Conservation (phyloP, 768 basidiomycete species). For the Agrocybe pediades region DNA sequence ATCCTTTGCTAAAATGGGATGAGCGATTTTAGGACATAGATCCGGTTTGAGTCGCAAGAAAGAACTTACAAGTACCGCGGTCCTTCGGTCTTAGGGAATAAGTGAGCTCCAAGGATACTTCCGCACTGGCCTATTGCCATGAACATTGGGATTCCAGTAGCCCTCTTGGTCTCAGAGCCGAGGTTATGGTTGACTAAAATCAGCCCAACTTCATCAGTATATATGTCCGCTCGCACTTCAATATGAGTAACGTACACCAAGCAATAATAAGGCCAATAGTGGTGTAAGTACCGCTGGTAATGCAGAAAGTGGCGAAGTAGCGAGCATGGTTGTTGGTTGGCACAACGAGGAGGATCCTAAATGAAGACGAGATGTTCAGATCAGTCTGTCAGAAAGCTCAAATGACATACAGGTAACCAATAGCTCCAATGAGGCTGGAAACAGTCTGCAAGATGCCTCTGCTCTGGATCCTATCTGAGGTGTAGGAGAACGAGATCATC, state of each 20-base stretch:
- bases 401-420: slow-evolving; percentile 62
- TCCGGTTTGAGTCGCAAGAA: background rate
- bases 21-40: background rate
- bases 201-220: background rate
- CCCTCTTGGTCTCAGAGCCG: slow-evolving; percentile 77
- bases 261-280: slow-evolving; percentile 74
- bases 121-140: slow-evolving; percentile 83
- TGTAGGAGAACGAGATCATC: slow-evolving; percentile 57
- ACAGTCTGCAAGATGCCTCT: slow-evolving; percentile 52
- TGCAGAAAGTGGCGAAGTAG: slow-evolving; percentile 80
- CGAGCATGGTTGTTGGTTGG: slow-evolving; percentile 57
- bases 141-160: slow-evolving; percentile 75
- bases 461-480: slow-evolving; percentile 67
- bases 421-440: slow-evolving; percentile 46
- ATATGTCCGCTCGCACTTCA: background rate
- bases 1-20: slow-evolving; percentile 49
- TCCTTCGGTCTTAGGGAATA: slow-evolving; percentile 65
- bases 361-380: background rate
- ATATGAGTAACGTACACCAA: slow-evolving; percentile 57
- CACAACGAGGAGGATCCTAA: slow-evolving; percentile 58
- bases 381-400: background rate
- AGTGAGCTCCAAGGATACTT: slow-evolving; percentile 72
- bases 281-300: slow-evolving; percentile 77
- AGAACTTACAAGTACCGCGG: slow-evolving; percentile 63
- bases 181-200: slow-evolving; percentile 69